A percentile compares a stretch with the other conserved stretches of the same genome.
These are phyloP conservation scores for Phytopythium vexans DNA, from an alignment of 352 stramenopile species.

Conservation along the genomic window DNA sequence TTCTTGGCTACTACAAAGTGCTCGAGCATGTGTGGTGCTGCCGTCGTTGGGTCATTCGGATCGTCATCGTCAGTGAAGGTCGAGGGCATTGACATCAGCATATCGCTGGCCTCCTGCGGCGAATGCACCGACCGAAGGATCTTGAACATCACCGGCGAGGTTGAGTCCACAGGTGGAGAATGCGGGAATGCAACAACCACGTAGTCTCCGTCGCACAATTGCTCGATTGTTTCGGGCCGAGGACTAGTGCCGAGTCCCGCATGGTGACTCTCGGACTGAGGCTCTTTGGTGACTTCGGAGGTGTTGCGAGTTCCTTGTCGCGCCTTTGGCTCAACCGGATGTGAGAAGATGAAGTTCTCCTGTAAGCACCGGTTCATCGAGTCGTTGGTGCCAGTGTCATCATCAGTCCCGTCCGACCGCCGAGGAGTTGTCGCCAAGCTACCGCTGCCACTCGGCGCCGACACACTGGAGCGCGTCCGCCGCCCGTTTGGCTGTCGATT, in stretches of 20 bases:
- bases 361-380: conserved; percentile 50
- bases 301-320: conserved; percentile 2
- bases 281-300: conserved; percentile 1
- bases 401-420: no score
- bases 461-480: background rate
- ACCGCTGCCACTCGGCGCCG: no score
- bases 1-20: conserved; percentile 31
- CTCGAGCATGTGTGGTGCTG: background rate
- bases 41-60: background rate
- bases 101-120: conserved; percentile 11
- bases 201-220: conserved; percentile 23
- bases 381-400: background rate
- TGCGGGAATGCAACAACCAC: conserved; percentile 23
- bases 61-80: conserved; percentile 3
- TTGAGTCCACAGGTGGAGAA: no score
- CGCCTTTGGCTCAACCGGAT: conserved; percentile 13
- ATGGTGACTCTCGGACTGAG: background rate
- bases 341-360: conserved; percentile 73
- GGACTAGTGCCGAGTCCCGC: no score
- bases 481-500: background rate
- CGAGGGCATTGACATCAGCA: conserved; percentile 1
- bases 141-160: conserved; percentile 11
- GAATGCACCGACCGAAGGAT: conserved; percentile 15
- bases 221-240: conserved; percentile 7
- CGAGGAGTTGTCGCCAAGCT: no score